phyloP scores from a whole-genome alignment of 2,329 filamentous ascomycete species.

The Cryphonectria japonica region DNA sequence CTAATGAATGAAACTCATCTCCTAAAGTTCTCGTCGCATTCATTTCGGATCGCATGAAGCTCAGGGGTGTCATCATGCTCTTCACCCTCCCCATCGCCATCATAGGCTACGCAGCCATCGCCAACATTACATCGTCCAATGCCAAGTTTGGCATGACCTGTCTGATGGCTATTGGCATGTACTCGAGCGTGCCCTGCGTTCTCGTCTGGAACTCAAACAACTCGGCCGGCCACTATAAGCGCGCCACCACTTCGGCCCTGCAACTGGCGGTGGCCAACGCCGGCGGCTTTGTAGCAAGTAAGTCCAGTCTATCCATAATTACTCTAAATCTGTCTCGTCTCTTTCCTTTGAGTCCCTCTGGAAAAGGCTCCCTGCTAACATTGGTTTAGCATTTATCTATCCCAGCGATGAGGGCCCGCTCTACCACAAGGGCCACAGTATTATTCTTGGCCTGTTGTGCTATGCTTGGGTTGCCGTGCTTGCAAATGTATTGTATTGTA shows the following conservation, averaged over 20 bases:
- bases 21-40: constrained; percentile 54
- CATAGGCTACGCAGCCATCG: constrained; percentile 66
- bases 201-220: constrained; percentile 72
- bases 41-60: constrained; percentile 61
- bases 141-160: constrained; percentile 69
- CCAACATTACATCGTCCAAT: constrained; percentile 53
- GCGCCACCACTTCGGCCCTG: constrained; percentile 67
- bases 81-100: constrained; percentile 66
- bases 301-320: constrained; percentile 31
- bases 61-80: constrained; percentile 66
- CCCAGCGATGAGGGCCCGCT: constrained; percentile 58
- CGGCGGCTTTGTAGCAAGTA: constrained; percentile 67
- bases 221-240: constrained; percentile 70
- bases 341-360: too few relatives aligned
- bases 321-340: neutral
- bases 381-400: constrained; percentile 58
- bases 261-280: constrained; percentile 70
- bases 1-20: too few relatives aligned
- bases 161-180: constrained; percentile 68
- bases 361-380: neutral
- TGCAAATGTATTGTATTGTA: constrained; percentile 64
- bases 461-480: constrained; percentile 66
- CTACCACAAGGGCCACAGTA: constrained; percentile 64
- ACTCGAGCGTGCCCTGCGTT: constrained; percentile 64
- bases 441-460: constrained; percentile 62